These are phyloP conservation scores for Venturia effusa DNA, from an alignment of 2,329 filamentous ascomycete species.

Conservation along the genomic window DNA sequence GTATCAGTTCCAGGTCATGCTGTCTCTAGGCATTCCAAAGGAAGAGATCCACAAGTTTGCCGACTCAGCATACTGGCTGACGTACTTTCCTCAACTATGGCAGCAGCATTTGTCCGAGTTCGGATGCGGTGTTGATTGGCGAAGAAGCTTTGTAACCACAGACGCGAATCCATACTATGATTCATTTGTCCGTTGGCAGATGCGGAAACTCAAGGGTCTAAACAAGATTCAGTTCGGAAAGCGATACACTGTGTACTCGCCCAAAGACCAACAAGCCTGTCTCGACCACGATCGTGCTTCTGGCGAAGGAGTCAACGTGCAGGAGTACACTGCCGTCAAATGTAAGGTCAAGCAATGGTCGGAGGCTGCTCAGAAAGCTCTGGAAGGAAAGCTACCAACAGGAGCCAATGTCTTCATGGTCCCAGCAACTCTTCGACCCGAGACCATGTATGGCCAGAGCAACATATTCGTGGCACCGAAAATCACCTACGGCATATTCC, in stretches of 20 bases:
- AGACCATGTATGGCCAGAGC: constrained; percentile 98
- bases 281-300: constrained; percentile 78
- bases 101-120: constrained; percentile 71
- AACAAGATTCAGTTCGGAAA: constrained; percentile 91
- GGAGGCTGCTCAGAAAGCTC: constrained; percentile 55
- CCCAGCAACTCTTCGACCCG: constrained; percentile 81
- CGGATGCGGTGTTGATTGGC: constrained; percentile 85
- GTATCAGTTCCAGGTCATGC: constrained; percentile 94
- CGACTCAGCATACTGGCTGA: constrained; percentile 82
- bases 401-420: constrained; percentile 78
- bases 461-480: constrained; percentile 91
- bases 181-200: constrained; percentile 92
- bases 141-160: constrained; percentile 84
- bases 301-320: constrained; percentile 71
- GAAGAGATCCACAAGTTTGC: constrained; percentile 91
- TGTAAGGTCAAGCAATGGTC: constrained; percentile 86
- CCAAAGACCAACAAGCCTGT: constrained; percentile 79
- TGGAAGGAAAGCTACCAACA: constrained; percentile 69
- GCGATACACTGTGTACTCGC: constrained; percentile 85
- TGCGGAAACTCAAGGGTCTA: constrained; percentile 80
- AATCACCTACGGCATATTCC: constrained; percentile 82
- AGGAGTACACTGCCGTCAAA: constrained; percentile 91
- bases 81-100: constrained; percentile 79
- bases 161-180: constrained; percentile 97
- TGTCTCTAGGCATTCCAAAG: constrained; percentile 74